phyloP scores from a whole-genome alignment of 106 monocot genomes.

The Dendrobium nobile region DNA sequence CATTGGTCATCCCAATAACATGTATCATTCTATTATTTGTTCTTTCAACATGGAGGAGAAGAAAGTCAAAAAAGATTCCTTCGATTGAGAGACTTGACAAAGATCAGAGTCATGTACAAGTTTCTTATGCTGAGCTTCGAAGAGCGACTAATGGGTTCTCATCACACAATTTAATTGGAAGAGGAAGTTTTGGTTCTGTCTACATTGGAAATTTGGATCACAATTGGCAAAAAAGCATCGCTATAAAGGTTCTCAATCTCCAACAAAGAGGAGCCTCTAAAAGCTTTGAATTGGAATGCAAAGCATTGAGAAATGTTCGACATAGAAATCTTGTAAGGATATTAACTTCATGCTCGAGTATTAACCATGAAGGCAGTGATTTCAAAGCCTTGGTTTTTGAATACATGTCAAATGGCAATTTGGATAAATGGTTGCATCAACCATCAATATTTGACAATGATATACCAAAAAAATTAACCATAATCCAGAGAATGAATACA shows the following conservation, averaged over 20 bases:
- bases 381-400: constrained; percentile 29
- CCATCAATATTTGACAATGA: neutral
- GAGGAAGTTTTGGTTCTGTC: constrained; percentile 20
- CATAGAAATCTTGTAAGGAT: constrained; percentile 45
- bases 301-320: constrained; percentile 15
- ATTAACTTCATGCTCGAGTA: constrained; percentile 17
- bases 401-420: constrained; percentile 31
- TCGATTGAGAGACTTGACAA: neutral
- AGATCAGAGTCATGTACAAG: neutral
- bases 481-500: constrained; percentile 25
- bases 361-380: constrained; percentile 16
- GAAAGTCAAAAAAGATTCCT: neutral
- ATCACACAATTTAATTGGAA: constrained; percentile 23
- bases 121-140: constrained; percentile 22
- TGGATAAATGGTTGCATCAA: constrained; percentile 28
- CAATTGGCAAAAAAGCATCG: neutral
- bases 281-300: constrained; percentile 44
- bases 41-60: too few relatives aligned
- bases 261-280: constrained; percentile 21
- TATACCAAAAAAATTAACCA: too few relatives aligned
- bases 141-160: constrained; percentile 30
- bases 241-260: constrained; percentile 41
- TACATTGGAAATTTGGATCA: constrained; percentile 14
- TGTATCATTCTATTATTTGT: neutral
- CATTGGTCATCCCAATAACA: neutral